Evolutionary conservation across 2,329 filamentous ascomycete species (phyloP), one percentile per base, ranked within the genome.

Genomic region (Ophiocordyceps australis): DNA sequence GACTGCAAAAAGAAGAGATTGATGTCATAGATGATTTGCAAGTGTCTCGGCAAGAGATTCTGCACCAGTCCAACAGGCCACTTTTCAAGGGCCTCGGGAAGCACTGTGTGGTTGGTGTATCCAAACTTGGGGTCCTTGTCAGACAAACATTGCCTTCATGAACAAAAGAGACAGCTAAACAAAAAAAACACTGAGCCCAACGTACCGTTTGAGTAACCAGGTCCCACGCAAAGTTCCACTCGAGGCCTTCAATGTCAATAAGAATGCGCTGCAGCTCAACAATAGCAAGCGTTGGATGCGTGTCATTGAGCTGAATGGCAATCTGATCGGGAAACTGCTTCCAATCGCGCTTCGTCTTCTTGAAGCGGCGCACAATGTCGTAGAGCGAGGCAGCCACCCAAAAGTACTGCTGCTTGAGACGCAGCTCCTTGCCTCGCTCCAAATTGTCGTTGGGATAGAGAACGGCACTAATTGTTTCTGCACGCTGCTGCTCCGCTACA

Each of bases 391-490:
- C 89, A 27, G 89, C 85, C 44, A 93, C 92, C 89, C 89, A 98
- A 59, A 98, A 98, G 64, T 98, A 98, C 52, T 98, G 89, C 52
- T 98, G 89, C 67, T 98, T 98, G 51, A 98, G 56, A 28, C 89
- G 81, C 35, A 98, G 71, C 59, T 98, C 89, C 54, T 98, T 98
- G 34, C 89, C 89, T 36, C 83, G 71, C 37, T 95, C 86, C 23
- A 98, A 68, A 52, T 93, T 95, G 54, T 95, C 86, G 44, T 98
- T 98, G 32, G 89, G 89, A 46, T 98, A 98, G 23, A 98, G 57
- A 10, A 98, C 89, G 17, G 86, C 86, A 27, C 85, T 94, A 56
- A 98, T 98, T 28, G 86, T 95, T 60, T 98, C 89, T n/a, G 89
- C 89, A 30, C 81, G 77, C 59, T 98, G 89, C 54, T 95, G 83